These are phyloP conservation scores for Colletotrichum phormii DNA, from an alignment of 2,329 filamentous ascomycete genomes.

Conservation along the genomic window DNA sequence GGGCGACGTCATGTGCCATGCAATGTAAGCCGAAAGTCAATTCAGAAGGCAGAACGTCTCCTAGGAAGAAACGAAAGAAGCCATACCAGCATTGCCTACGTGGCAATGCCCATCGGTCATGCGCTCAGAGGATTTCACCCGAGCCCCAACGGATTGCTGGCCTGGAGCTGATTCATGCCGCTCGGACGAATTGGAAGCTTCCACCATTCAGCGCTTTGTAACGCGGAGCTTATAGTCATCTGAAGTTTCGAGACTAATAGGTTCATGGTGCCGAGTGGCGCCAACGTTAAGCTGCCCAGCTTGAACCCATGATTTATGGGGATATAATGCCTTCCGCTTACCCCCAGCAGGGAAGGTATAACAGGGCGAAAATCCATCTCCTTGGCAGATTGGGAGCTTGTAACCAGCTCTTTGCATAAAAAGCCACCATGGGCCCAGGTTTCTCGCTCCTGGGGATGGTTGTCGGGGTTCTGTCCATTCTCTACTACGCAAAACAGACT, in stretches of 20 bases:
- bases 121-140: neutral
- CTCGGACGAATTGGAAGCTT: slow-evolving; percentile 4
- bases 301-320: neutral
- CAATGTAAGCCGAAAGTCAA: neutral
- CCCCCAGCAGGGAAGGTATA: neutral
- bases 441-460: neutral
- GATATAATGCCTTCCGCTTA: slow-evolving; percentile 1
- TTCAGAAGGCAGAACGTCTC: neutral
- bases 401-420: neutral
- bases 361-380: neutral
- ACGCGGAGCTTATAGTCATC: neutral
- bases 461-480: neutral
- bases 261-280: neutral
- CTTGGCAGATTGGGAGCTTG: neutral
- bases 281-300: neutral
- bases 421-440: neutral
- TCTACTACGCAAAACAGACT: slow-evolving; percentile 1
- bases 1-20: neutral
- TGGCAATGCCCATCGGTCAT: neutral
- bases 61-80: neutral
- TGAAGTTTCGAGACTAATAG: neutral
- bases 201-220: neutral
- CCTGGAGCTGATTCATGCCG: neutral
- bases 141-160: neutral
- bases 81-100: neutral